Conservation (phyloP, 768 basidiomycete genomes). For the Scleroderma citrinum region DNA sequence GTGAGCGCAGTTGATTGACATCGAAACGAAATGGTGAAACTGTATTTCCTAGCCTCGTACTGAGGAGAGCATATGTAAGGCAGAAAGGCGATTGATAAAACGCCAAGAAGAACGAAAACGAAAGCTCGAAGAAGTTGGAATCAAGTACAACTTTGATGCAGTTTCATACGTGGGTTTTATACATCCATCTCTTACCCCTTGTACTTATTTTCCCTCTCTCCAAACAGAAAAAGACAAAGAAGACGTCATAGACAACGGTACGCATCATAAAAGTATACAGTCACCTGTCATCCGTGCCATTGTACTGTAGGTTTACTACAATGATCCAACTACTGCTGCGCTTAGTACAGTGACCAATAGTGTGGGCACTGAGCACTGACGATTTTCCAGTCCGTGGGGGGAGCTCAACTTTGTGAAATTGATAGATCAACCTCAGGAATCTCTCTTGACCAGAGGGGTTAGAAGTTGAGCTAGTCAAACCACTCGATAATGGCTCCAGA, state of each 20-base stretch:
- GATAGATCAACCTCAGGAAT: no score
- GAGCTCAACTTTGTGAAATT: no score
- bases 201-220: background rate
- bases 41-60: conserved; percentile 54
- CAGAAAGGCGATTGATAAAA: conserved; percentile 63
- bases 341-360: no score
- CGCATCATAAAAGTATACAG: no score
- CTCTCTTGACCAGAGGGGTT: no score
- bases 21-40: background rate
- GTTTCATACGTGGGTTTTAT: conserved; percentile 69
- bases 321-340: no score
- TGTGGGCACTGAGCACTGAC: no score
- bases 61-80: conserved; percentile 57
- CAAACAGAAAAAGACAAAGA: conserved; percentile 33
- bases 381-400: no score
- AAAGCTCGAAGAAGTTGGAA: conserved; percentile 75
- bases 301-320: no score
- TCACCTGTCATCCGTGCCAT: no score
- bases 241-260: conserved; percentile 12
- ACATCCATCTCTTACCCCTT: background rate
- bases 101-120: conserved; percentile 73
- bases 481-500: no score
- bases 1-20: conserved; percentile 34
- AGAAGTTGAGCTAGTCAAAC: no score
- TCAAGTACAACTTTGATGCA: conserved; percentile 80